These are phyloP conservation scores for Nicotiana knightiana DNA, from an alignment of 257 asterid species.

Conservation along the genomic window DNA sequence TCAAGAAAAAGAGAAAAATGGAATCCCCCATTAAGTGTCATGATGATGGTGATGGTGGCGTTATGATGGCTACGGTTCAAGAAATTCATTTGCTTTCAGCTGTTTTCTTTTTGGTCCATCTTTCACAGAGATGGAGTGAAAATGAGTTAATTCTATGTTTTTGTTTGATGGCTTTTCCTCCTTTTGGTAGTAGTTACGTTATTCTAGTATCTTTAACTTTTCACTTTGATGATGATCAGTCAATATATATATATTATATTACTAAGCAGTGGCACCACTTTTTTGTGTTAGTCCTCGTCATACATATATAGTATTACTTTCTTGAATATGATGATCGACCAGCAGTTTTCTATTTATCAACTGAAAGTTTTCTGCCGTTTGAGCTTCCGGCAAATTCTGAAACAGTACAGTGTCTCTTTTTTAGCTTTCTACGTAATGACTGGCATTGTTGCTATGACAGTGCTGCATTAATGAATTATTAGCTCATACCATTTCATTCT, in stretches of 20 bases:
- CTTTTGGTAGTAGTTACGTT: constrained; percentile 3
- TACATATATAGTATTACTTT: not conserved
- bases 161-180: not conserved
- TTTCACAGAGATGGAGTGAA: constrained; percentile 65
- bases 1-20: not conserved
- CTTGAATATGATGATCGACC: constrained; percentile 11
- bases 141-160: constrained; percentile 67
- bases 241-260: not conserved
- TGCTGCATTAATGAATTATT: not conserved
- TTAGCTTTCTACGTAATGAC: not conserved
- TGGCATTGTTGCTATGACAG: not conserved
- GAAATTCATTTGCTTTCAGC: constrained; percentile 36
- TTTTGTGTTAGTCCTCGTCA: not conserved
- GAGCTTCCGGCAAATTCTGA: not conserved
- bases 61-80: constrained; percentile 25
- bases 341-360: not conserved
- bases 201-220: constrained; percentile 8
- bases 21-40: not conserved
- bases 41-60: not conserved
- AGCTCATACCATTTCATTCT: not conserved
- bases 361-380: not conserved
- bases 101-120: constrained; percentile 30
- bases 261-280: not conserved
- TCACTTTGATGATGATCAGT: constrained; percentile 14
- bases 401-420: not conserved